phyloP scores from a whole-genome alignment of 2,329 filamentous ascomycete species.

The Ophiostoma ulmi region DNA sequence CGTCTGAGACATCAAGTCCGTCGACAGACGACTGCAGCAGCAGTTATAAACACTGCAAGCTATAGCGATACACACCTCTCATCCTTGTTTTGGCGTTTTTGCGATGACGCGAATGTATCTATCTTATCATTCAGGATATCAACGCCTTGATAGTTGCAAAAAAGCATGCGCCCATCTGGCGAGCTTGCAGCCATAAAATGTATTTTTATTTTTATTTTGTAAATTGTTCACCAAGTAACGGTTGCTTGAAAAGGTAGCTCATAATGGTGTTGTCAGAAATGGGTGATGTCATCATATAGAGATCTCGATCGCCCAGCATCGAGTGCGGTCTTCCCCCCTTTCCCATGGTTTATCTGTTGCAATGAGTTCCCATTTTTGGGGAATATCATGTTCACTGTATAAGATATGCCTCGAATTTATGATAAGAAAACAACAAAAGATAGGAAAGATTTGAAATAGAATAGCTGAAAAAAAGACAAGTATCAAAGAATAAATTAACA shows the following conservation, averaged over 20 bases:
- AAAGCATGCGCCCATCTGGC: neutral
- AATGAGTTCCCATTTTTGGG: too few species aligned
- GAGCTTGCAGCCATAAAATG: neutral
- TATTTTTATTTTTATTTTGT: neutral
- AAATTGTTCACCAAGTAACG: too few species aligned
- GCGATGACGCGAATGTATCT: neutral
- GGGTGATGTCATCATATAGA: neutral
- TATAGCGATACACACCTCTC: slow-evolving; percentile 1
- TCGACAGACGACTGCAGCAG: neutral
- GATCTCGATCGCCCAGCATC: neutral
- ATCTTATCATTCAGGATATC: neutral
- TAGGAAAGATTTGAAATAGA: too few species aligned
- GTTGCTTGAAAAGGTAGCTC: neutral
- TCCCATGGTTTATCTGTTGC: neutral
- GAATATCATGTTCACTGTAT: too few species aligned
- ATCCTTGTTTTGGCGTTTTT: slow-evolving; percentile 10
- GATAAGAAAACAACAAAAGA: too few species aligned
- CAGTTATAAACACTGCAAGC: neutral
- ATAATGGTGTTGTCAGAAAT: neutral
- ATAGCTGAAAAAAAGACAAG: too few species aligned
- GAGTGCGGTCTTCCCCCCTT: too few species aligned
- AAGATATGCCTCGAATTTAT: too few species aligned
- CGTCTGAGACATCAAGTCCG: neutral
- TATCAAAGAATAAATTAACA: too few species aligned
- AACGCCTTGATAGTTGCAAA: neutral